These are phyloP conservation scores for Paramecium sexaurelia DNA, from an alignment of 73 alveolate species.

Conservation along the genomic window DNA sequence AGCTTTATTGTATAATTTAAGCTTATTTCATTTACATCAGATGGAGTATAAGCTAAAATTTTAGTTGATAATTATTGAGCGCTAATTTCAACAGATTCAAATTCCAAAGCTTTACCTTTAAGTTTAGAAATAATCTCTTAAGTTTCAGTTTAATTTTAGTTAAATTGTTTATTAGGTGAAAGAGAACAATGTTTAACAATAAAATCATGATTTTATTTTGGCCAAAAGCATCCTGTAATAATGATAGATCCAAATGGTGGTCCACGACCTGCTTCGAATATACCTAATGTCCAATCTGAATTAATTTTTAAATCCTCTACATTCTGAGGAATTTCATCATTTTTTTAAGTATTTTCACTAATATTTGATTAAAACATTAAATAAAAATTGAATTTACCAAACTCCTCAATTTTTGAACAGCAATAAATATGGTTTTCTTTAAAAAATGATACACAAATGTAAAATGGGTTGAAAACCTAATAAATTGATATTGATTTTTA, in stretches of 20 bases:
- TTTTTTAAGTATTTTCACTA: too few relatives aligned
- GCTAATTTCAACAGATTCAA: not conserved
- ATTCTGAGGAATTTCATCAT: not conserved
- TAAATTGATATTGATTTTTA: too few relatives aligned
- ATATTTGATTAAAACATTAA: too few relatives aligned
- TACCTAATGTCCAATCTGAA: constrained; percentile 80
- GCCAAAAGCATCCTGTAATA: constrained; percentile 93
- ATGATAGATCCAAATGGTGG: constrained; percentile 98
- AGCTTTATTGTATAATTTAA: not conserved
- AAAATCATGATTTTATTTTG: constrained; percentile 62
- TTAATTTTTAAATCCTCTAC: not conserved
- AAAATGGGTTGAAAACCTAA: too few relatives aligned
- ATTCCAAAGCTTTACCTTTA: not conserved
- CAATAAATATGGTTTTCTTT: too few relatives aligned
- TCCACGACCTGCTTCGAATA: constrained; percentile 99
- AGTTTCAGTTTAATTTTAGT: not conserved
- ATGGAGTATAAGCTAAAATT: not conserved
- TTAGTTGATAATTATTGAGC: not conserved
- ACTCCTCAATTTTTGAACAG: too few relatives aligned
- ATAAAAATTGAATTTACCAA: too few relatives aligned
- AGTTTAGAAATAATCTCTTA: not conserved
- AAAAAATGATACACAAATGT: too few relatives aligned
- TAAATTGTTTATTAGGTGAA: not conserved
- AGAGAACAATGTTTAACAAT: constrained; percentile 16
- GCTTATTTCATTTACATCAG: not conserved